Conservation (phyloP, 768 basidiomycete species). For the Hericium coralloides region DNA sequence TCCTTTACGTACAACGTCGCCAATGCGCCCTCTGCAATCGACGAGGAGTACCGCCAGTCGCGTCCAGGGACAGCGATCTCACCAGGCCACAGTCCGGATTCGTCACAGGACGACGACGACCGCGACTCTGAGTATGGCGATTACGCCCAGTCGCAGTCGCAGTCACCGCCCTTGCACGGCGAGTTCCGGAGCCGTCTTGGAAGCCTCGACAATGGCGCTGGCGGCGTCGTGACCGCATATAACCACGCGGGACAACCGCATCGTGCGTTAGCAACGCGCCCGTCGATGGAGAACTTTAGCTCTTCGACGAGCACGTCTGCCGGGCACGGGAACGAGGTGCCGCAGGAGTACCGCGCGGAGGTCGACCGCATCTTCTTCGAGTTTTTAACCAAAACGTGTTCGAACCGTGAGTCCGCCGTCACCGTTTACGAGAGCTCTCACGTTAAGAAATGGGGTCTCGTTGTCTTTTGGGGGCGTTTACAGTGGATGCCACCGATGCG, state of each 20-base stretch:
- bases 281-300: slow-evolving; percentile 18
- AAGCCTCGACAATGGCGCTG: slow-evolving; percentile 7
- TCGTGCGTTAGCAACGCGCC: slow-evolving; percentile 9
- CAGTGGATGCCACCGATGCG: slow-evolving; percentile 86
- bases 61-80: slow-evolving; percentile 18
- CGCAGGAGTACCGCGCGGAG: slow-evolving; percentile 69
- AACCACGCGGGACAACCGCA: slow-evolving; percentile 3
- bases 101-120: slow-evolving; percentile 25
- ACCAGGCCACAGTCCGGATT: slow-evolving; percentile 24
- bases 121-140: slow-evolving; percentile 13
- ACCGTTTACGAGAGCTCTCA: neutral
- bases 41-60: slow-evolving; percentile 18
- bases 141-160: slow-evolving; percentile 14
- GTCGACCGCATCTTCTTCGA: slow-evolving; percentile 89
- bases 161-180: slow-evolving; percentile 7
- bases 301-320: slow-evolving; percentile 14
- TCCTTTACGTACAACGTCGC: slow-evolving; percentile 21
- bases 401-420: slow-evolving; percentile 57
- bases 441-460: neutral
- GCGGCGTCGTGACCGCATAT: neutral
- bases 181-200: slow-evolving; percentile 11
- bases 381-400: slow-evolving; percentile 82
- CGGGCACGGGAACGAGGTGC: slow-evolving; percentile 52
- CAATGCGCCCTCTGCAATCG: slow-evolving; percentile 14
- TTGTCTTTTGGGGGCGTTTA: slow-evolving; percentile 10